phyloP scores from a whole-genome alignment of 345 rosid species.

The Ricinus communis region DNA sequence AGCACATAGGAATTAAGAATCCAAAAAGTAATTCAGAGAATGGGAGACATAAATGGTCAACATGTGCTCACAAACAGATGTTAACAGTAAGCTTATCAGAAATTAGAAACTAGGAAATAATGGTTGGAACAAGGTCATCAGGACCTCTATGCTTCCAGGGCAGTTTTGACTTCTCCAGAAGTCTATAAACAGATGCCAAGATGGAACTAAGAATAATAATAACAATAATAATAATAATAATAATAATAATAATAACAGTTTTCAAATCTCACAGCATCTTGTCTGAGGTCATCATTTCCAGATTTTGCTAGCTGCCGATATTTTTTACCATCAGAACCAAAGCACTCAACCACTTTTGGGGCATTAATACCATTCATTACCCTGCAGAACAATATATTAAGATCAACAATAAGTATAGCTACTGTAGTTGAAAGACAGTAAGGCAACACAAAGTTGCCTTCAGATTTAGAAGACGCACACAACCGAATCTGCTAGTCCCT shows the following conservation, averaged over 20 bases:
- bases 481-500: constrained; percentile 76
- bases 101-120: neutral
- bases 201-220: constrained; percentile 1
- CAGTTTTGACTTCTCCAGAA: neutral
- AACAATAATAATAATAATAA: too few relatives aligned
- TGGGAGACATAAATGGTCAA: too few relatives aligned
- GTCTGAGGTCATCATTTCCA: constrained; percentile 97
- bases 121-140: neutral
- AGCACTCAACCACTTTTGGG: constrained; percentile 90
- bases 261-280: constrained; percentile 80
- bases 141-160: neutral
- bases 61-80: neutral
- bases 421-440: constrained; percentile 11
- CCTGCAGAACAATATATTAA: constrained; percentile 36
- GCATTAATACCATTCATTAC: constrained; percentile 96
- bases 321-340: constrained; percentile 85
- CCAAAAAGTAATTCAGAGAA: neutral
- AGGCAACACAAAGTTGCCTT: constrained; percentile 15
- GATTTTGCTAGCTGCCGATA: constrained; percentile 96
- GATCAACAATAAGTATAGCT: constrained; percentile 18
- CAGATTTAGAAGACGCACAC: constrained; percentile 43
- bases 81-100: neutral
- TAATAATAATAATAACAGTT: neutral
- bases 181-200: neutral
- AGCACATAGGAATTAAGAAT: too few relatives aligned